These are phyloP conservation scores for Xylaria digitata DNA, from an alignment of 2,329 filamentous ascomycete species.

Conservation along the genomic window DNA sequence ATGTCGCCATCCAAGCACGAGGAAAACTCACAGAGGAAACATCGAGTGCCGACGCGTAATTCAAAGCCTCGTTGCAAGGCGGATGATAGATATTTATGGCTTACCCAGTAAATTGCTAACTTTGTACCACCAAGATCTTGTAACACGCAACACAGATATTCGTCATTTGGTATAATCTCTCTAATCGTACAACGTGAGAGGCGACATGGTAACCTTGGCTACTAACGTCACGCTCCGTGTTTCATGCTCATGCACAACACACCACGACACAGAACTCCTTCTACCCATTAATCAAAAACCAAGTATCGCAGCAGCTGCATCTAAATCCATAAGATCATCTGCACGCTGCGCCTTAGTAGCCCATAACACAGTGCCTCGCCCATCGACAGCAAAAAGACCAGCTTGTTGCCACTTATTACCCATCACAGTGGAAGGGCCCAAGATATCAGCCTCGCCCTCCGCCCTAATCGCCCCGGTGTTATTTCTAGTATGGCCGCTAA, in stretches of 20 bases:
- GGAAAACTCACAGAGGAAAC: background rate
- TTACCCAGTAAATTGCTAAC: background rate
- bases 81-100: background rate
- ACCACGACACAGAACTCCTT: background rate
- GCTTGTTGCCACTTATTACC: constrained; percentile 69
- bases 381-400: constrained; percentile 64
- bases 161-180: background rate
- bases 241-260: constrained; percentile 13
- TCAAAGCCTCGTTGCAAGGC: background rate
- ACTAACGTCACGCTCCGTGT: constrained; percentile 20
- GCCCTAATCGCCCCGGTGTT: constrained; percentile 48
- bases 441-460: constrained; percentile 52
- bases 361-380: constrained; percentile 62
- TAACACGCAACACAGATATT: background rate
- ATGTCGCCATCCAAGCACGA: background rate
- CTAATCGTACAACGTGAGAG: background rate
- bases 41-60: background rate
- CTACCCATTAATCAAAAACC: constrained; percentile 34
- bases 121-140: background rate
- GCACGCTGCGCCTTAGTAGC: constrained; percentile 60
- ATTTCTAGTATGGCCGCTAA: constrained; percentile 36
- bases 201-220: background rate
- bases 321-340: constrained; percentile 66
- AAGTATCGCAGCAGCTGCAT: constrained; percentile 55
- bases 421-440: constrained; percentile 58